Evolutionary conservation across 768 basidiomycete species (phyloP), one percentile per base, ranked within the genome.

Genomic region (Scleroderma citrinum): DNA sequence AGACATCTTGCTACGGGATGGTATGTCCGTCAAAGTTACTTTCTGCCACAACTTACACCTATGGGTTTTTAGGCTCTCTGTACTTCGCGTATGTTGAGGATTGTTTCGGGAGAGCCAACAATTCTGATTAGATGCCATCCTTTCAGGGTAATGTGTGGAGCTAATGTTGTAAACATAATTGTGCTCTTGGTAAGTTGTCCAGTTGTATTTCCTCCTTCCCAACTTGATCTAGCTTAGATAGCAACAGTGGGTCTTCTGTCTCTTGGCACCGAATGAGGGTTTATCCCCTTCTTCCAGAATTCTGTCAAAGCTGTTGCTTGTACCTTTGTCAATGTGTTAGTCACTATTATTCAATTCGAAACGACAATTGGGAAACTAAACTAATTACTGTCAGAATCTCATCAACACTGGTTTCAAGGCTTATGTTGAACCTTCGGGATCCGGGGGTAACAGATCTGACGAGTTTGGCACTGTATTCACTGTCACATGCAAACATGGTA

Each of bases 381-480:
- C 5, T 12, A 13, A 35, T 35, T 12, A 14, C 12, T 12, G 7
- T 29, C 21, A 60, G 56, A 31, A 10, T 60, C 17, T 56, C 47
- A 11, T 48, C 42, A 20, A 47, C 48, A 2, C 43, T 60, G 59
- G 51, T 56, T 11, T 53, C 52, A 19, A 48, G 59, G 23, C 23
- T 60, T 40, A 42, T 54, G 50, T 48, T 58, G 45, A 60, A 58
- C n/a, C 24, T 60, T 21, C 50, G 53, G 5, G 53, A 51, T 13
- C 35, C 45, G 14, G 1, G 12, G 26, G 26, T 26, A 34, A 44
- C 3, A 17, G 26, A 29, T 29, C 26, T 8, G 8, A 37, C 21
- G n/a, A 19, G 35, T 2, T 8, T 17, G 6, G 21, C 41, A 23
- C 19, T 26, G 14, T 10, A 26, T 30, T 44, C 48, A 26, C 26